Conservation (phyloP, 495 filamentous ascomycete genomes). For the Aspergillus indologenus region DNA sequence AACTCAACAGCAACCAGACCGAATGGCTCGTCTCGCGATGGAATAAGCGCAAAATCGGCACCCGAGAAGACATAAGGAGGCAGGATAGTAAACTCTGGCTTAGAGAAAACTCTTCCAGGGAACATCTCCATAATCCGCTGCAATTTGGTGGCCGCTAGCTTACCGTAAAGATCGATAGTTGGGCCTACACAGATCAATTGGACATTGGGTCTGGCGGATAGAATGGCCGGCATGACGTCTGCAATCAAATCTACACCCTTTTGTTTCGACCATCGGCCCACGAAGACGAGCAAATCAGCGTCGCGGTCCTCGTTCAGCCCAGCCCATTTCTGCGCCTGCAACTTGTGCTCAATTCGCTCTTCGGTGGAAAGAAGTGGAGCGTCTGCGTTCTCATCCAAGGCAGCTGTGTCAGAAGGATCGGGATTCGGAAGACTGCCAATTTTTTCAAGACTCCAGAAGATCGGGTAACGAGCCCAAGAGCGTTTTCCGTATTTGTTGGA, state of each 20-base stretch:
- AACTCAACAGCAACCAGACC: conserved; percentile 72
- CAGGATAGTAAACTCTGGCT: conserved; percentile 66
- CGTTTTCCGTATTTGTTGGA: conserved; percentile 66
- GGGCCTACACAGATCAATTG: conserved; percentile 65
- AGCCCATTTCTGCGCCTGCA: conserved; percentile 67
- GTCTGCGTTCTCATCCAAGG: conserved; percentile 37
- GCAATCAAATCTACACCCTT: conserved; percentile 71
- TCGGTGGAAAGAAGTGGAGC: conserved; percentile 44
- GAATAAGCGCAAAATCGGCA: conserved; percentile 71
- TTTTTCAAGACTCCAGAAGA: conserved; percentile 63
- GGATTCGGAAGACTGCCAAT: conserved; percentile 64
- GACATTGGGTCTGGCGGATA: conserved; percentile 57
- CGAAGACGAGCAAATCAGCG: conserved; percentile 68
- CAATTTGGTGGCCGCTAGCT: conserved; percentile 67
- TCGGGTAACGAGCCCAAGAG: conserved; percentile 62
- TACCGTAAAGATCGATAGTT: conserved; percentile 67
- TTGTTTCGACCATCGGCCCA: conserved; percentile 69
- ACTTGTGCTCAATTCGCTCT: conserved; percentile 42
- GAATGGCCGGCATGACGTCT: conserved; percentile 61
- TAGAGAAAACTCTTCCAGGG: conserved; percentile 63
- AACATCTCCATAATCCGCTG: conserved; percentile 60
- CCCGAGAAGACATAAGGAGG: conserved; percentile 69
- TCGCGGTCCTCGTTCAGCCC: conserved; percentile 54
- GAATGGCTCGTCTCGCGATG: conserved; percentile 69
- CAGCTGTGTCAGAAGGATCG: conserved; percentile 60